Percentiles rank a stretch among this genome's conserved stretches.
Evolutionary conservation across 352 stramenopile genomes (phyloP).

Genomic region (Pythium utonaiense): DNA sequence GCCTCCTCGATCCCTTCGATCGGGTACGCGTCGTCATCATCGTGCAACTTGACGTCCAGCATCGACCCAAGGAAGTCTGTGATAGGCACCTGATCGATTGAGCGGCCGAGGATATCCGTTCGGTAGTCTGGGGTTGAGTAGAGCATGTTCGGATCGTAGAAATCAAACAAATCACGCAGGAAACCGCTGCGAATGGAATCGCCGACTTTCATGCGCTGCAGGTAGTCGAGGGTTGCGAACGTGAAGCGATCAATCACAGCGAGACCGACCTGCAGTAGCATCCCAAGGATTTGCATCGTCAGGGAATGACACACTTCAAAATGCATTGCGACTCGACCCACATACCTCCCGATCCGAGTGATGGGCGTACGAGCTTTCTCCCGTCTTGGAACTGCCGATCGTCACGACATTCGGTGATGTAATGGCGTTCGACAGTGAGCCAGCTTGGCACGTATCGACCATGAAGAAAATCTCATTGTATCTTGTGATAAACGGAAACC

Average conservation of each 20-base stretch:
- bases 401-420: slow-evolving; percentile 90
- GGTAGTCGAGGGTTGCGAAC: slow-evolving; percentile 85
- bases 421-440: slow-evolving; percentile 87
- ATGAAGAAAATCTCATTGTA: slow-evolving; percentile 97
- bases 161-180: slow-evolving; percentile 69
- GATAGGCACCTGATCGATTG: slow-evolving; percentile 71
- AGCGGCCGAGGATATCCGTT: slow-evolving; percentile 65
- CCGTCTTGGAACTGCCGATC: slow-evolving; percentile 88
- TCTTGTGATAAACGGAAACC: slow-evolving; percentile 17
- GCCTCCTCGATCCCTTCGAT: slow-evolving; percentile 31
- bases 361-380: slow-evolving; percentile 95
- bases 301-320: too few species aligned
- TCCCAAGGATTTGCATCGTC: background rate
- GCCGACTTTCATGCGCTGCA: slow-evolving; percentile 82
- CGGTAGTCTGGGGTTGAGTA: slow-evolving; percentile 77
- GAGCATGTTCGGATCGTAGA: slow-evolving; percentile 84
- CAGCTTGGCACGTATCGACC: slow-evolving; percentile 97
- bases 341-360: slow-evolving; percentile 75
- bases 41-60: slow-evolving; percentile 70
- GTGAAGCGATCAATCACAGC: slow-evolving; percentile 90
- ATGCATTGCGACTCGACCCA: background rate
- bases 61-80: slow-evolving; percentile 90
- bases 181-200: slow-evolving; percentile 63
- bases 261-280: slow-evolving; percentile 56
- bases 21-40: slow-evolving; percentile 72